Evolutionary conservation across 306 rosid species (phyloP).

Genomic region (Erythrophleum fordii): DNA sequence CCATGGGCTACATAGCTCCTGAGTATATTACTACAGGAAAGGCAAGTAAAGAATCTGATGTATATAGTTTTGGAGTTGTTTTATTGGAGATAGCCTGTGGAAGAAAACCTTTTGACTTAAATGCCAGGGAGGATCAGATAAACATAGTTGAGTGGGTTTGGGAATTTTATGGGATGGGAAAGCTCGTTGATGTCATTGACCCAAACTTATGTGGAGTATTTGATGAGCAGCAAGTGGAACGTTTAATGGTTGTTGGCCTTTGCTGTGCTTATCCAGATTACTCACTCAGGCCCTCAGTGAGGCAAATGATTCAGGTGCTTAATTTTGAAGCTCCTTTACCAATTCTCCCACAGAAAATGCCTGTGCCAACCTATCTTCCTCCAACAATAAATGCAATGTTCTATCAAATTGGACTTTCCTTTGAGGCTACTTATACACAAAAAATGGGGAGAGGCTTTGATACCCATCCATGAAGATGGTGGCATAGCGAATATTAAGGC

Average conservation of each 20-base stretch:
- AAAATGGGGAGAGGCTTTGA: too few species aligned
- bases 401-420: too few species aligned
- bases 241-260: conserved; percentile 39
- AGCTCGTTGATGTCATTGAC: conserved; percentile 32
- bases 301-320: conserved; percentile 42
- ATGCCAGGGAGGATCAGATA: not conserved
- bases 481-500: too few species aligned
- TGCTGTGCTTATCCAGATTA: conserved; percentile 46
- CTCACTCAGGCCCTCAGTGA: conserved; percentile 34
- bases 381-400: not conserved
- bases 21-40: conserved; percentile 21
- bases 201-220: conserved; percentile 28
- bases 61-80: conserved; percentile 47
- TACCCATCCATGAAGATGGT: too few species aligned
- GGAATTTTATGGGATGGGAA: conserved; percentile 33
- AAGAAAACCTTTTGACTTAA: conserved; percentile 20
- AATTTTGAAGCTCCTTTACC: conserved; percentile 44
- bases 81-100: conserved; percentile 46
- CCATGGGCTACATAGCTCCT: conserved; percentile 43
- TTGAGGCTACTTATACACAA: too few species aligned
- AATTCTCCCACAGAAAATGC: conserved; percentile 29
- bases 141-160: conserved; percentile 43
- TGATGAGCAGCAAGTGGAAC: conserved; percentile 35
- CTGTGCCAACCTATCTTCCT: not conserved
- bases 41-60: conserved; percentile 40